Evolutionary conservation across 2,329 filamentous ascomycete species (phyloP), one percentile per base, ranked within the genome.

Genomic region (Aspergillus intermedius): DNA sequence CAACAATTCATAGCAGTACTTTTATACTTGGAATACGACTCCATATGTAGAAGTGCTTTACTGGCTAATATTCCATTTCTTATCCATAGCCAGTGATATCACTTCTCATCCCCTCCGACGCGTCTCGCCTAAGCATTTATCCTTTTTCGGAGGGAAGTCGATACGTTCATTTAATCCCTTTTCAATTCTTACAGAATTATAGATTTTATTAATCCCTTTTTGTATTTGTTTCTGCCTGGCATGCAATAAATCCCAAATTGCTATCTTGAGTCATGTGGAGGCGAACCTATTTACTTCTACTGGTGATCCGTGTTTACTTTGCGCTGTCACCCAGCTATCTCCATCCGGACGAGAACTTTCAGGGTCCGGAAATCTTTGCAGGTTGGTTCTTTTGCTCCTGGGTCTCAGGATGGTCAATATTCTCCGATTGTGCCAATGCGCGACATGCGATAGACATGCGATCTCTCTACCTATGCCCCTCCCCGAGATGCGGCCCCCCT

Each of bases 341-440:
- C 42, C 93, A 98, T 69, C 93, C 93, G 4, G 93, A 98, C 74
- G 93, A 98, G 78, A 93, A 97, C 76, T 98, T 98, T 64, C 93
- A 98, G 74, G 93, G 93, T 32, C 93, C 93, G 13, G 93, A 98
- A 75, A 86, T 97, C 56, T 93, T 97, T 64, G 91, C 91, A 63
- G 91, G 91, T 96, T 81, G 59, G 84, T 74, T 44, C 37, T 8
- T 19, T 13, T 23, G 13, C 10, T 30, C 23, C 12, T n/a, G n/a
- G 12, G 21, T 13, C 35, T 17, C 35, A 17, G 19, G 19, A 8
- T n/a, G 8, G 9, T 43, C 25, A 25, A 25, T 25, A 19, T 28
- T 17, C 6, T 19, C 25, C 12, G 22, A 25, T 43, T 28, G 22
- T 13, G 17, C 17, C 17, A 15, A 35, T 35, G 34, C 34, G 34